Base-by-base conservation (phyloP, 441 rosid species). In the Adansonia rubrostipa region DNA sequence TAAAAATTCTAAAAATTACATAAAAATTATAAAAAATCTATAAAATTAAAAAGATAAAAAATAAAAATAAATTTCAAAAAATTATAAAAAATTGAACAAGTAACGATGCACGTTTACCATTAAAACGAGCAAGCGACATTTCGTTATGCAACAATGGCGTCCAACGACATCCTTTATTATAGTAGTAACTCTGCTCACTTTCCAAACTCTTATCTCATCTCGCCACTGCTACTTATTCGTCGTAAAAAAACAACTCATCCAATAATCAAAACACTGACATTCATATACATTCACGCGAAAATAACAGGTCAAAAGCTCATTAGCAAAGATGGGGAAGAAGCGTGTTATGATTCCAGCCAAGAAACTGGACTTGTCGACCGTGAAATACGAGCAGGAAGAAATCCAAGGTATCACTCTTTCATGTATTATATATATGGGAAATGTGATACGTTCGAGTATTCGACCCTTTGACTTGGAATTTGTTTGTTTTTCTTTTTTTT, bases 281-380 rank as follows among this genome's bases (percentile, higher is more conserved):
- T 57, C 24, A 17, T 28, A 7, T 45, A 4, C 50, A 4, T 45
- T 67, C 36, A 10, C 17, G 14, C 48, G 57, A n/a, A n/a, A n/a
- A 19, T 8, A 42, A 1, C n/a, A 13, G 33, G 19, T 28, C 45
- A 69, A 22, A 22, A 9, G 24, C 19, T 42, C 53, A 42, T 48
- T 9, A 28, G 9, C 61, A 5, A 10, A 80, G 79, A 94, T 94
- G 97, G 92, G 88, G 64, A 88, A 90, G 86, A 89, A 84, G 75
- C 82, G 84, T n/a, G 85, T 87, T 19, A 81, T 91, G 96, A 69
- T 84, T 68, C 93, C 90, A 5, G 95, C 87, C 14, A 81, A 81
- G 40, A 81, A 91, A 51, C 71, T 94, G 42, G 97, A 94, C 79
- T 79, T 87, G 78, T 85, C 96, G 14, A 6, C 83, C 42, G 88